Percentiles rank a stretch among this genome's conserved stretches.
phyloP scores from a whole-genome alignment of 2,329 filamentous ascomycete genomes.

The Proliferodiscus dingleyae region DNA sequence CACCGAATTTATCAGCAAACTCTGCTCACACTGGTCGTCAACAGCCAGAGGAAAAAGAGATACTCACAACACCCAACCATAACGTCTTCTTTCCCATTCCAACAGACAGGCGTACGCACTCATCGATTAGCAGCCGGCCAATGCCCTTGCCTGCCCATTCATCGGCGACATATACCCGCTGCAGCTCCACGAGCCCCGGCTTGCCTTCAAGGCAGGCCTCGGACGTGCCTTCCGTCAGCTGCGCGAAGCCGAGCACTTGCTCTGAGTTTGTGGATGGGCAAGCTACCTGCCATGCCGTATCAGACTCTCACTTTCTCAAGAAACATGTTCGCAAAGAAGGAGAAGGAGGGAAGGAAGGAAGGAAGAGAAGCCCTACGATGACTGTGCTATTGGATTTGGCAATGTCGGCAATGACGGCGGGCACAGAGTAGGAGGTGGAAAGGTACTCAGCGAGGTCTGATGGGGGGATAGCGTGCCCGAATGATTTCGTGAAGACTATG shows the following conservation, averaged over 20 bases:
- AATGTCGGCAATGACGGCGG: constrained; percentile 26
- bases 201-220: constrained; percentile 36
- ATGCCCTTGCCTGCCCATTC: constrained; percentile 36
- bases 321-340: background rate
- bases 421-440: constrained; percentile 32
- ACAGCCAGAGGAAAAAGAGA: background rate
- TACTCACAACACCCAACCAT: constrained; percentile 38
- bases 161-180: constrained; percentile 39
- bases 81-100: constrained; percentile 35
- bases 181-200: constrained; percentile 35
- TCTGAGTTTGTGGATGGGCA: background rate
- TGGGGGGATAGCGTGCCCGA: constrained; percentile 38
- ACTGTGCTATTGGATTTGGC: constrained; percentile 22
- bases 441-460: constrained; percentile 37
- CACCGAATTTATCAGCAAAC: background rate
- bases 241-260: constrained; percentile 37
- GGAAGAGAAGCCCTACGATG: constrained; percentile 27
- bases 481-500: constrained; percentile 36
- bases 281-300: too few species aligned
- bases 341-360: background rate
- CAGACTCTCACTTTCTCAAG: too few species aligned
- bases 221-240: constrained; percentile 34
- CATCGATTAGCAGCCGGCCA: constrained; percentile 32
- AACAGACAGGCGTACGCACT: constrained; percentile 32
- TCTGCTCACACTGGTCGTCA: background rate